Percentiles rank a stretch among this genome's conserved stretches.
Conservation (phyloP, 148 eudicot genomes). For the Fallopia convolvulus region DNA sequence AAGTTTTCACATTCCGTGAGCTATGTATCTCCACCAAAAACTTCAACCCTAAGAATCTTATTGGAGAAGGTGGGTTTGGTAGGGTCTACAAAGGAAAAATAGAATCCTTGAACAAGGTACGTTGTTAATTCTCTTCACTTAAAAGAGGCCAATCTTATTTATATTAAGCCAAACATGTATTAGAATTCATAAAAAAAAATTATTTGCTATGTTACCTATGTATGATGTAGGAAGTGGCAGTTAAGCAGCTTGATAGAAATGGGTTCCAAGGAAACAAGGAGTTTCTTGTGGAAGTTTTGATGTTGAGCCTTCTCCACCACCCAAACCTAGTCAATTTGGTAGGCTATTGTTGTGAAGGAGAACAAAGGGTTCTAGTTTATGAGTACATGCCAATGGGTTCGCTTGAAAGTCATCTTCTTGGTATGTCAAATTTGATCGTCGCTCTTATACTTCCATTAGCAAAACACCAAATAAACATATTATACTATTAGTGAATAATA, state of each 20-base stretch:
- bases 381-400: conserved; percentile 74
- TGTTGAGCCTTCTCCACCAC: conserved; percentile 64
- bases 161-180: background rate
- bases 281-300: conserved; percentile 65
- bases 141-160: background rate
- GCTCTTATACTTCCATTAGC: background rate
- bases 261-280: conserved; percentile 73
- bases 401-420: conserved; percentile 68
- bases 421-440: conserved; percentile 19
- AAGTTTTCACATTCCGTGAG: conserved; percentile 46
- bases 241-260: conserved; percentile 68
- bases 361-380: conserved; percentile 58
- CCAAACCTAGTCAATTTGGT: conserved; percentile 58
- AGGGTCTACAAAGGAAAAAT: conserved; percentile 65
- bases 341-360: conserved; percentile 71
- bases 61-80: conserved; percentile 94
- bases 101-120: conserved; percentile 29
- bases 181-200: background rate
- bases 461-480: background rate
- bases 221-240: conserved; percentile 49
- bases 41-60: conserved; percentile 37
- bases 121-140: background rate
- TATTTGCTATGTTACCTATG: background rate
- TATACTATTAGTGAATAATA: too few relatives aligned
- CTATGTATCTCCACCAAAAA: conserved; percentile 46